Percentiles rank a stretch among this genome's conserved stretches.
Evolutionary conservation across 2,329 filamentous ascomycete species (phyloP).

Genomic region (Leptographium wingfieldii): DNA sequence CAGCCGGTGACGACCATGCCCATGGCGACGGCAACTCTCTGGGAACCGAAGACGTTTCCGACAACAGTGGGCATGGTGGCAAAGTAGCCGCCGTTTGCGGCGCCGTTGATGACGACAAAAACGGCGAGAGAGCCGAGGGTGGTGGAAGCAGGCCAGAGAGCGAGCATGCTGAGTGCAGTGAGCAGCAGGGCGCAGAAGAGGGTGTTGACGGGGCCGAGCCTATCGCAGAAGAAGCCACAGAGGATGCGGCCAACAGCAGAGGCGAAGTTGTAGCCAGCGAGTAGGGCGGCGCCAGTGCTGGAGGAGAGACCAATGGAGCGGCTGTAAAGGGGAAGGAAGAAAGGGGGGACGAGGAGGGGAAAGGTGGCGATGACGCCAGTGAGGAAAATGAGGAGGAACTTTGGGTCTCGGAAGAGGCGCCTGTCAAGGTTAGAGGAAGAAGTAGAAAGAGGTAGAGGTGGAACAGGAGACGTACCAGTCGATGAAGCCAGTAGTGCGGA

Average conservation of each 20-base stretch:
- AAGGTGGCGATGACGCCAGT: constrained; percentile 45
- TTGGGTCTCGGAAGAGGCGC: constrained; percentile 36
- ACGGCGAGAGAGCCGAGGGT: constrained; percentile 38
- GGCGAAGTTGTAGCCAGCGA: constrained; percentile 49
- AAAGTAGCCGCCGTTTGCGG: constrained; percentile 51
- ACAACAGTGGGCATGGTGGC: constrained; percentile 51
- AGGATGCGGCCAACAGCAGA: constrained; percentile 44
- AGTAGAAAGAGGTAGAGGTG: neutral
- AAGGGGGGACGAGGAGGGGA: constrained; percentile 47
- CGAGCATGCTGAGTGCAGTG: constrained; percentile 44
- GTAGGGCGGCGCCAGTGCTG: constrained; percentile 39
- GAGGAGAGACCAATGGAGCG: constrained; percentile 40
- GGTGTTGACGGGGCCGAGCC: constrained; percentile 41
- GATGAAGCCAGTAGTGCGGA: constrained; percentile 26
- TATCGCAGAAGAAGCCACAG: constrained; percentile 41
- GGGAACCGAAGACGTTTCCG: constrained; percentile 44
- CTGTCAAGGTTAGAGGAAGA: neutral
- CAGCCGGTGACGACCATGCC: constrained; percentile 50
- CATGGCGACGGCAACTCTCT: constrained; percentile 42
- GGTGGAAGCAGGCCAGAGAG: constrained; percentile 46
- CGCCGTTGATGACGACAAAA: constrained; percentile 48
- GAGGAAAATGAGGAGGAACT: constrained; percentile 40
- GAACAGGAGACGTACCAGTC: constrained; percentile 26
- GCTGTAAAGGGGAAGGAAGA: constrained; percentile 46
- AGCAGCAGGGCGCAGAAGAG: constrained; percentile 37